These are phyloP conservation scores for Alternaria conjuncta DNA, from an alignment of 2,329 filamentous ascomycete species.

Conservation along the genomic window DNA sequence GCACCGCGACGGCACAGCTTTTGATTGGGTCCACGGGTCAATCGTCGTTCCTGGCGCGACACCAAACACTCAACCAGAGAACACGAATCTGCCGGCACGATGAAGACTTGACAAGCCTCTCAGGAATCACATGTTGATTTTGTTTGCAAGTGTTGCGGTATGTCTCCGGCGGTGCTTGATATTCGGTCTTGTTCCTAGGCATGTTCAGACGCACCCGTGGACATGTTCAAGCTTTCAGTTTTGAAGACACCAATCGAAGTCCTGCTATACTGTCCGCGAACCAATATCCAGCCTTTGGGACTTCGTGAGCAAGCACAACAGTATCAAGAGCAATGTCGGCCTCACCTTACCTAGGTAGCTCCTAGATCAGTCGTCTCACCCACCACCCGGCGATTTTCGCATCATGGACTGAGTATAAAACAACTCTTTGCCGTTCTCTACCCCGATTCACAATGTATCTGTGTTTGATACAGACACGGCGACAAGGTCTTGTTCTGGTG, in stretches of 20 bases:
- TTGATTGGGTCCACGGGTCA: too few species aligned
- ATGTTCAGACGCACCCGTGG: neutral
- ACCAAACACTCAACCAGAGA: neutral
- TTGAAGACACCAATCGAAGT: too few species aligned
- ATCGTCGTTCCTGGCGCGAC: neutral
- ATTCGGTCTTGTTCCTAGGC: neutral
- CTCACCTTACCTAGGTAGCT: neutral
- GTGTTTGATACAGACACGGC: neutral
- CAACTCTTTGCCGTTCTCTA: neutral
- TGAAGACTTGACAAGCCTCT: neutral
- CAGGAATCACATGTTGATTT: neutral
- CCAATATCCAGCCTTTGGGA: rapidly evolving
- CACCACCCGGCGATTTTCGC: neutral
- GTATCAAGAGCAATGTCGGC: neutral
- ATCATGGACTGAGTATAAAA: neutral
- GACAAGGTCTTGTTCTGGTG: neutral
- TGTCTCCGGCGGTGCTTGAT: neutral
- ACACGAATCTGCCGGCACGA: neutral
- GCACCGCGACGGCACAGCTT: neutral
- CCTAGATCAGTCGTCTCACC: neutral
- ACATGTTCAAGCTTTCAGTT: neutral
- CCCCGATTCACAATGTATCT: neutral
- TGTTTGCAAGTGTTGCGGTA: neutral
- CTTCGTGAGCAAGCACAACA: neutral
- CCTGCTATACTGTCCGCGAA: neutral